Conservation (phyloP, 257 asterid species). For the Misopates orontium region DNA sequence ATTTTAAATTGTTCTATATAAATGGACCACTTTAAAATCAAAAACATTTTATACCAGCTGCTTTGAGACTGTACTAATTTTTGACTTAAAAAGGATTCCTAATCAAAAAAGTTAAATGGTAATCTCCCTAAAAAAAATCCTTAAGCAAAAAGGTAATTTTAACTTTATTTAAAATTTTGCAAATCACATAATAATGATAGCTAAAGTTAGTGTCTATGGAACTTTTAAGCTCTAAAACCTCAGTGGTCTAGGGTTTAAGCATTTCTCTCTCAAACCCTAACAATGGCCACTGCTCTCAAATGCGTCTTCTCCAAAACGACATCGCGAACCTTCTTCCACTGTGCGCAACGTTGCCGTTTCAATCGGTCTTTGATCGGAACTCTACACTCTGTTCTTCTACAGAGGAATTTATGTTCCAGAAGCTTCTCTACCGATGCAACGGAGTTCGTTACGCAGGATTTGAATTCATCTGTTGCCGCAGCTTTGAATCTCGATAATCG, state of each 20-base stretch:
- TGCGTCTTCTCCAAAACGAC: conserved; percentile 51
- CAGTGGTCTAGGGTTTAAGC: conserved; percentile 53
- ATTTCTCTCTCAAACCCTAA: not conserved
- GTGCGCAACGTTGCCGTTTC: conserved; percentile 30
- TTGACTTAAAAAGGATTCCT: too few relatives aligned
- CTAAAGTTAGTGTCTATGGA: too few relatives aligned
- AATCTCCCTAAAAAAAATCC: too few relatives aligned
- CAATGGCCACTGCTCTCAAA: conserved; percentile 57
- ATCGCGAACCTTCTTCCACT: conserved; percentile 29
- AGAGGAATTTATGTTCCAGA: conserved; percentile 34
- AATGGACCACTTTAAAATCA: too few relatives aligned
- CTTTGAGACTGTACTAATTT: too few relatives aligned
- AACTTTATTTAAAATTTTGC: too few relatives aligned
- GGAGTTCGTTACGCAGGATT: conserved; percentile 43
- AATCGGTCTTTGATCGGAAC: conserved; percentile 31
- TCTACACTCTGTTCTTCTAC: conserved; percentile 33
- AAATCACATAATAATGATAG: too few relatives aligned
- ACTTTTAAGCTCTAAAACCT: conserved; percentile 6
- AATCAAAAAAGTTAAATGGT: too few relatives aligned
- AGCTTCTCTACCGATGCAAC: conserved; percentile 55
- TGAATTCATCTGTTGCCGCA: conserved; percentile 63
- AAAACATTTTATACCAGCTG: too few relatives aligned
- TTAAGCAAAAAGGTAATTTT: too few relatives aligned
- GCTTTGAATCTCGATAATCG: conserved; percentile 71
- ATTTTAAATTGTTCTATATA: too few relatives aligned